Base-by-base conservation (phyloP, 768 basidiomycete genomes). In the Boletus coccyginus region DNA sequence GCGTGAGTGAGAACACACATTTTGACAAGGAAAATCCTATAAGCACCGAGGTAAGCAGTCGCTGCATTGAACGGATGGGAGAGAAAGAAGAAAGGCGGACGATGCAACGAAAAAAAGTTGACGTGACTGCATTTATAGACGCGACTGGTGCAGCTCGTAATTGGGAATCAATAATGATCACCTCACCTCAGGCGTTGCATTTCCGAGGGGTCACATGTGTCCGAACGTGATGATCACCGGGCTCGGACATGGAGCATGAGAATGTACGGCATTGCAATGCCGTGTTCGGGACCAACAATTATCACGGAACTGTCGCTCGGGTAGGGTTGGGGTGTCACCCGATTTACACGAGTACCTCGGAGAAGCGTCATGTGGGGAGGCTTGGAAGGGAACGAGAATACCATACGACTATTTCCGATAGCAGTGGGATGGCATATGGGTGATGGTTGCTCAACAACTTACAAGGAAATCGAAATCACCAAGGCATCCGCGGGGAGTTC, bases 51-150 rank as follows among this genome's bases (percentile, higher is more conserved):
- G 55, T 43, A 16, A 62, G 50, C 12, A 68, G 47, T 36, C 41
- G 45, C 41, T 44, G 56, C 52, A 61, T 57, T 27, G 46, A 42
- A 39, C 57, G 77, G 75, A 68, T 76, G 76, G 74, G 53, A 83
- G 86, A 75, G 46, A 0, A 13, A n/a, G n/a, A 87, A 85, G 6
- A 84, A 87, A 29, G 33, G 19, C 10, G 53, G 10, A 17, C 21
- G 21, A 54, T 8, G 7, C 17, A 33, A 46, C n/a, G 27, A 50
- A 36, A 24, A 21, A 35, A 16, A 51, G 21, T 17, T 5, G 44
- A 48, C n/a, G 31, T 24, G 32, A 47, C 4, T 2, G 41, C 32
- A 60, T 66, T 66, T 67, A 67, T 67, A 67, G 47, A n/a, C 44
- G 9, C 16, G 21, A 39, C 39, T 8, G 29, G 16, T 6, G 12